phyloP scores from a whole-genome alignment of 2,329 filamentous ascomycete species.

The Sclerotinia nivalis region DNA sequence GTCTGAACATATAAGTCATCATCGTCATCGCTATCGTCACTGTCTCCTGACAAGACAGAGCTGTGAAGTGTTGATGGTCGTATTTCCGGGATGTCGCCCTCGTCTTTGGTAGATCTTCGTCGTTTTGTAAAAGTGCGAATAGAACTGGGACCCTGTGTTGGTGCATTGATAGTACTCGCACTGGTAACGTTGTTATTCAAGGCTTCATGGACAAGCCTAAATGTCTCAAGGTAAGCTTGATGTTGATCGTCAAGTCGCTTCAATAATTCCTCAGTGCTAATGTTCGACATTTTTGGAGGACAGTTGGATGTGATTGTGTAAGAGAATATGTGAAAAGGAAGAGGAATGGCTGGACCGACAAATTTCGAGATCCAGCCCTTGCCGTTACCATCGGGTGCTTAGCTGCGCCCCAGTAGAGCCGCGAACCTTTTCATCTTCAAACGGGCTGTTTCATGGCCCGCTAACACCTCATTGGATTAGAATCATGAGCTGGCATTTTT shows the following conservation, averaged over 20 bases:
- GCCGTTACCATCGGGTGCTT: not conserved
- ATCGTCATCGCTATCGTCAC: slow-evolving; percentile 43
- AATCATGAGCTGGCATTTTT: not conserved
- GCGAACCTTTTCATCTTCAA: slow-evolving; percentile 3
- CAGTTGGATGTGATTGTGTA: not conserved
- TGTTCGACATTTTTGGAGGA: slow-evolving; percentile 5
- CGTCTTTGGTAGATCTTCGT: slow-evolving; percentile 16
- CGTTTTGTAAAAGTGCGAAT: slow-evolving; percentile 14
- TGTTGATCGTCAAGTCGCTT: slow-evolving; percentile 36
- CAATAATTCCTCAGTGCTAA: slow-evolving; percentile 33
- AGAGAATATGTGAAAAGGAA: not conserved
- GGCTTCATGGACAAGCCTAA: slow-evolving; percentile 34
- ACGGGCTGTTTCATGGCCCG: not conserved
- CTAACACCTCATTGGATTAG: slow-evolving; percentile 7
- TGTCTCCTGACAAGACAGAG: slow-evolving; percentile 39
- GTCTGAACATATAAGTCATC: slow-evolving; percentile 45
- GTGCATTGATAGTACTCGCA: not conserved
- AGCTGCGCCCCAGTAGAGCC: slow-evolving; percentile 7
- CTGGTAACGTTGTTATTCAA: slow-evolving; percentile 25
- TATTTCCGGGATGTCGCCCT: not conserved
- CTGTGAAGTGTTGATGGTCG: slow-evolving; percentile 27
- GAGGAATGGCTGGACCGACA: slow-evolving; percentile 9
- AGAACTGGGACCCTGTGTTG: slow-evolving; percentile 7
- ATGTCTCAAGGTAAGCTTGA: slow-evolving; percentile 35
- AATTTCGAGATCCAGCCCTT: not conserved